Percentiles rank a stretch among this genome's conserved stretches.
These are phyloP conservation scores for Mycena olivaceomarginata DNA, from an alignment of 768 basidiomycete species.

Conservation along the genomic window DNA sequence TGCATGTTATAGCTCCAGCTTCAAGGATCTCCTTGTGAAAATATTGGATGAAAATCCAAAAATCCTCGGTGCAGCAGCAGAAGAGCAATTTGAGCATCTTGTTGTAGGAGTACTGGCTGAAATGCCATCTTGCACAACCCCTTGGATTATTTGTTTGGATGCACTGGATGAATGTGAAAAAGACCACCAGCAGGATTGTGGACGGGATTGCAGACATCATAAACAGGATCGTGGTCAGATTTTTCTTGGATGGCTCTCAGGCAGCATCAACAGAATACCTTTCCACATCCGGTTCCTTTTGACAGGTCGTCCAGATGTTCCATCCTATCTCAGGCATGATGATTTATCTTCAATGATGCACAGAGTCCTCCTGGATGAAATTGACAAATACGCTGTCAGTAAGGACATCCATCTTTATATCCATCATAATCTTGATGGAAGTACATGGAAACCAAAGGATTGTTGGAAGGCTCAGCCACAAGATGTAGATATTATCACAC, in stretches of 20 bases:
- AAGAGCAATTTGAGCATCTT: slow-evolving; percentile 18
- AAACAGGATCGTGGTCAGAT: not conserved
- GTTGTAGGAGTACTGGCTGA: slow-evolving; percentile 16
- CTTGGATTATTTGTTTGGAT: slow-evolving; percentile 38
- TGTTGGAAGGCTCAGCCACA: slow-evolving; percentile 10
- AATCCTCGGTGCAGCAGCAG: not conserved
- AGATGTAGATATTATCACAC: slow-evolving; percentile 5
- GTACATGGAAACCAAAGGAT: slow-evolving; percentile 8
- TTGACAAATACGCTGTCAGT: not conserved
- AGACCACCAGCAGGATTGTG: slow-evolving; percentile 11
- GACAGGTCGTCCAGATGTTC: too few species aligned
- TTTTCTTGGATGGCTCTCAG: too few species aligned
- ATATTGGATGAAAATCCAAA: slow-evolving; percentile 6
- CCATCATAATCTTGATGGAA: not conserved
- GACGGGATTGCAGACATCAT: not conserved
- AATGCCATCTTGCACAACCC: slow-evolving; percentile 10
- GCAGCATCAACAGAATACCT: too few species aligned
- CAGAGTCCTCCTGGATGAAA: slow-evolving; percentile 17
- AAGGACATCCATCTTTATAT: slow-evolving; percentile 23
- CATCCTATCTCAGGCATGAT: not conserved
- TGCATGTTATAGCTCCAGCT: not conserved
- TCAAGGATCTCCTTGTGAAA: slow-evolving; percentile 16
- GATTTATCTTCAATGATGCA: not conserved
- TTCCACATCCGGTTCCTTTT: too few species aligned
- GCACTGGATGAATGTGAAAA: slow-evolving; percentile 36